Conservation (phyloP, 2,329 filamentous ascomycete species). For the Hypomyces rosellus region DNA sequence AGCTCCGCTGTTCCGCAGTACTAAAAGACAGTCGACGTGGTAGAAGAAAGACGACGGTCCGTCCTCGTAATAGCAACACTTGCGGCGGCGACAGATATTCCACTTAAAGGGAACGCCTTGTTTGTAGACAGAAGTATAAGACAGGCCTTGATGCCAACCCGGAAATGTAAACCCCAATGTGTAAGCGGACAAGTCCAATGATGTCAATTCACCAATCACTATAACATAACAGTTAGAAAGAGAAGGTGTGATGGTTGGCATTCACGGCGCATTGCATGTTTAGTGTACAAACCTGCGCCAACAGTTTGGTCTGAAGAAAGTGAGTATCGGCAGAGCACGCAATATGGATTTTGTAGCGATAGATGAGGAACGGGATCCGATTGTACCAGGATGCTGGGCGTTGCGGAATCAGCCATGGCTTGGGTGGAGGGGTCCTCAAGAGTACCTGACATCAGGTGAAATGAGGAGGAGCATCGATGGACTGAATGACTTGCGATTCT, state of each 20-base stretch:
- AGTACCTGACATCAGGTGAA: too few species aligned
- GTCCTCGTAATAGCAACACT: not conserved
- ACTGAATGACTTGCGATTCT: too few species aligned
- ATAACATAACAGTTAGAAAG: not conserved
- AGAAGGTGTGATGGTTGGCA: too few species aligned
- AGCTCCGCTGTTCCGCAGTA: not conserved
- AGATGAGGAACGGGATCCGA: not conserved
- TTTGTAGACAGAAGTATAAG: not conserved
- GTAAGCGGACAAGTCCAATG: not conserved
- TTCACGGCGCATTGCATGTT: too few species aligned
- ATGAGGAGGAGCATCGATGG: too few species aligned
- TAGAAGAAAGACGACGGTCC: not conserved
- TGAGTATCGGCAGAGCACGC: constrained; percentile 1
- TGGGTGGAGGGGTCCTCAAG: too few species aligned
- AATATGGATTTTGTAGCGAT: not conserved
- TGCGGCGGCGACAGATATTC: not conserved
- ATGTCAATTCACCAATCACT: not conserved
- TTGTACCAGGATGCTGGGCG: too few species aligned
- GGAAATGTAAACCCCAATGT: not conserved
- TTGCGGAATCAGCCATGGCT: too few species aligned
- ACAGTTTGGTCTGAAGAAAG: not conserved
- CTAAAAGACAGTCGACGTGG: not conserved
- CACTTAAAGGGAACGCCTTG: not conserved
- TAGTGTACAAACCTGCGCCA: not conserved
- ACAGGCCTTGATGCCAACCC: not conserved